Percentiles rank a stretch among this genome's conserved stretches.
Evolutionary conservation across 108 stramenopile species (phyloP).

Genomic region (Nitzschia putrida): DNA sequence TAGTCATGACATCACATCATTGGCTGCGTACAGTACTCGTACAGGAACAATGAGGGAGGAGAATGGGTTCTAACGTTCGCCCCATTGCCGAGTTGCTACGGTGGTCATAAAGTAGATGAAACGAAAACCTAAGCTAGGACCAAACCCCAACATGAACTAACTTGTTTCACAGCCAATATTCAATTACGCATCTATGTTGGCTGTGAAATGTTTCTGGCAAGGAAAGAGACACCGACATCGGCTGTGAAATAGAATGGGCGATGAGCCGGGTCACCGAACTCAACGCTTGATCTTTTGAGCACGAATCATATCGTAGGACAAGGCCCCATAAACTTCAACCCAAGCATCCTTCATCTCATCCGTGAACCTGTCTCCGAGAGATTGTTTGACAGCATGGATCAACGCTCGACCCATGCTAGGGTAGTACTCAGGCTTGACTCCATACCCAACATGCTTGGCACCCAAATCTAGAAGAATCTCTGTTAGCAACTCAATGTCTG

Average conservation of each 20-base stretch:
- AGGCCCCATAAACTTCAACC: conserved; percentile 33
- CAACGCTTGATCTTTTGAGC: conserved; percentile 35
- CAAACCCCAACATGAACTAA: too few relatives aligned
- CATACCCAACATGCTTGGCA: conserved; percentile 46
- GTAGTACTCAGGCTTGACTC: conserved; percentile 45
- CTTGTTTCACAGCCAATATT: too few relatives aligned
- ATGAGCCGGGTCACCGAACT: not conserved
- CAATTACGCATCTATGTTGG: too few relatives aligned
- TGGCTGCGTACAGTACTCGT: too few relatives aligned
- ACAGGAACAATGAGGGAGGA: too few relatives aligned
- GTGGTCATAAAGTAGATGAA: too few relatives aligned
- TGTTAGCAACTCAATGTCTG: conserved; percentile 44
- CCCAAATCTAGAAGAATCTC: conserved; percentile 47
- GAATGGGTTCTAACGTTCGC: too few relatives aligned
- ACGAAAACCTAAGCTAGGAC: too few relatives aligned
- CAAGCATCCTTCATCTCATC: conserved; percentile 42
- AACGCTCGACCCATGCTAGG: conserved; percentile 50
- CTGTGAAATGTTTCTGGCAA: too few relatives aligned
- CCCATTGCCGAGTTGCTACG: too few relatives aligned
- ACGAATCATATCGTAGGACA: conserved; percentile 39
- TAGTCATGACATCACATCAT: too few relatives aligned
- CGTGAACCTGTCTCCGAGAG: conserved; percentile 46
- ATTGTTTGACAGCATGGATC: conserved; percentile 32
- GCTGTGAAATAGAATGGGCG: not conserved
- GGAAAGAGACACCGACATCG: too few relatives aligned